Base-by-base conservation (phyloP, 768 basidiomycete genomes). In the Mycena venus region DNA sequence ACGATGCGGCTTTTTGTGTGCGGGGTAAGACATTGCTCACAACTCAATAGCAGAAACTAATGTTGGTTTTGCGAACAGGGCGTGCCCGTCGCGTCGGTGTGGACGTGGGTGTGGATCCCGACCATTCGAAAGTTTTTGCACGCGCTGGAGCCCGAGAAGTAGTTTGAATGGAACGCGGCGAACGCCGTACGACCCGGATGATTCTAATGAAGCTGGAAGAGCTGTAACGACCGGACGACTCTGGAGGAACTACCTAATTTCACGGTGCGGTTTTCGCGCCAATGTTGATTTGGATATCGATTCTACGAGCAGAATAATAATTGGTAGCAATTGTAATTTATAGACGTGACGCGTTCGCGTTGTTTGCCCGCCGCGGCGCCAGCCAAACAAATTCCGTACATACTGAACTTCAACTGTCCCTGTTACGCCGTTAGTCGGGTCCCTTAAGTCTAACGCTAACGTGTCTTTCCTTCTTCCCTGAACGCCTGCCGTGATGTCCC, bases 41-140 rank as follows among this genome's bases (percentile, higher is more conserved):
- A n/a, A 19, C 29, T n/a, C 12, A 31, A 1, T 19, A n/a, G 19
- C 21, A 10, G 9, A 9, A 38, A 55, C 53, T 56, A 14, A 61
- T 49, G n/a, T 23, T 17, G 4, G 27, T 42, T 38, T 3, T 10
- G 21, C 32, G 55, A n/a, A 21, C 19, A 72, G 70, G 64, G 64
- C 36, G 72, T 73, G 12, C 72, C 72, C 17, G 64, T 62, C 34
- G 59, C 65, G 51, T 73, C 72, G 32, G 38, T 73, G 12, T 73
- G 72, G 72, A 68, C 72, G 8, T 73, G 65, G 64, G 29, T 73
- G 12, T 68, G 72, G 72, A 68, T 73, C 38, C 49, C 59, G 15
- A 62, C 47, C 1, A 62, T 73, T 0, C 11, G 38, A 10, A 66
- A 36, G 1, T 66, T 72, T 34, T 25, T 66, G 17, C 27, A 25